These are phyloP conservation scores for Fusarium oligoseptatum DNA, from an alignment of 2,329 filamentous ascomycete species.

Conservation along the genomic window DNA sequence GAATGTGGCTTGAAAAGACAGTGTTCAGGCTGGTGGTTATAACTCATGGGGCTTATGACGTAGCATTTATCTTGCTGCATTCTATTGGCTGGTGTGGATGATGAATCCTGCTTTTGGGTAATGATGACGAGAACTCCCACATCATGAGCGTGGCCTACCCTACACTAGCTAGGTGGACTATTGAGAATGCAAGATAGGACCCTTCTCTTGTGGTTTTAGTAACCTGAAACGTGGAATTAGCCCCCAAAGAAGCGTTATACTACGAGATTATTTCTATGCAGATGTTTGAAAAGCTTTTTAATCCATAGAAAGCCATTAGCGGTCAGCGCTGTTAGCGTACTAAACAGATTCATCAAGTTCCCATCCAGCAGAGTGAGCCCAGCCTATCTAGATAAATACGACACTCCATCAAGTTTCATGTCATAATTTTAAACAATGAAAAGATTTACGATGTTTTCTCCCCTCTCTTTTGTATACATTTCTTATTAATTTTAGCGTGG, in stretches of 20 bases:
- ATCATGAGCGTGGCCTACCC: neutral
- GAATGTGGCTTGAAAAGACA: neutral
- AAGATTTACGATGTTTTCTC: no score
- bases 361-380: neutral
- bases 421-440: neutral
- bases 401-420: neutral
- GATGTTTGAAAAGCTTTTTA: neutral
- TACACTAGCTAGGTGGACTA: neutral
- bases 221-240: no score
- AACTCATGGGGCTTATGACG: neutral
- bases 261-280: no score
- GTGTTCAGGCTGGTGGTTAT: neutral
- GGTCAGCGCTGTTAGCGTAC: neutral
- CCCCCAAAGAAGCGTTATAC: no score
- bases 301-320: neutral
- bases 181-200: neutral
- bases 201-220: no score
- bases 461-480: no score
- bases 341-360: neutral
- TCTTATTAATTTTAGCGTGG: neutral
- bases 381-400: neutral
- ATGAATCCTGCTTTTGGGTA: constrained; percentile 4
- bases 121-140: neutral
- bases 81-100: neutral
- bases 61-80: neutral